Evolutionary conservation across 2,329 filamentous ascomycete genomes (phyloP), one percentile per base, ranked within the genome.

Genomic region (Pseudocercospora vitis): DNA sequence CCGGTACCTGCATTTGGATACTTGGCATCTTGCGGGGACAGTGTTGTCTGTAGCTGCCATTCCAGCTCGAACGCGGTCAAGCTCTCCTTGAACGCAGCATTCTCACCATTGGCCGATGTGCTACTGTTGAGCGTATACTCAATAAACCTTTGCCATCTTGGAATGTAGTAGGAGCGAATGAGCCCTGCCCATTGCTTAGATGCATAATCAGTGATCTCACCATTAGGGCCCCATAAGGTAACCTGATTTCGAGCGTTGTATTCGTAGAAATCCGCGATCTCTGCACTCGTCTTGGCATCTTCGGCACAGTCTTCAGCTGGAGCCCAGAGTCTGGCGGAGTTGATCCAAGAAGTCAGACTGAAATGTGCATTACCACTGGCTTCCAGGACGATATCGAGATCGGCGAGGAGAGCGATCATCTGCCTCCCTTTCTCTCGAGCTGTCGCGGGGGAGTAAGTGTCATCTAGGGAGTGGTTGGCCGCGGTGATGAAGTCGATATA

Each of bases 211-310:
- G 63, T 71, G 33, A 80, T 76, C 60, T 80, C 66, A 11, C 75
- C 76, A 1, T 60, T 63, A 0, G 76, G 76, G 0, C 76, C 77
- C 78, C 77, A 80, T 8, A 77, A 68, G 4, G 78, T 80, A 52
- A 80, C 67, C 54, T 80, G 77, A 45, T 79, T 79, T 9, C 74
- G 68, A 5, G 77, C 77, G 40, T 78, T 71, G 62, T 75, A 77
- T 50, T 74, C 71, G 35, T 74, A 71, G 57, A 74, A 76, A 16
- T 71, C 63, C 16, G 70, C 57, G 0, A 65, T 55, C 5, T 57
- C 59, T 18, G 47, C 47, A 16, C 21, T 39, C 5, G 42, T 29
- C 5, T 48, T 35, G 18, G 26, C 42, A 21, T 40, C 37, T 18
- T 11, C 19, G 18, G 37, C 37, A n/a, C n/a, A 40, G 23, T 40